Evolutionary conservation across 106 monocot genomes (phyloP).

Genomic region (Alisma plantagoaquatica): DNA sequence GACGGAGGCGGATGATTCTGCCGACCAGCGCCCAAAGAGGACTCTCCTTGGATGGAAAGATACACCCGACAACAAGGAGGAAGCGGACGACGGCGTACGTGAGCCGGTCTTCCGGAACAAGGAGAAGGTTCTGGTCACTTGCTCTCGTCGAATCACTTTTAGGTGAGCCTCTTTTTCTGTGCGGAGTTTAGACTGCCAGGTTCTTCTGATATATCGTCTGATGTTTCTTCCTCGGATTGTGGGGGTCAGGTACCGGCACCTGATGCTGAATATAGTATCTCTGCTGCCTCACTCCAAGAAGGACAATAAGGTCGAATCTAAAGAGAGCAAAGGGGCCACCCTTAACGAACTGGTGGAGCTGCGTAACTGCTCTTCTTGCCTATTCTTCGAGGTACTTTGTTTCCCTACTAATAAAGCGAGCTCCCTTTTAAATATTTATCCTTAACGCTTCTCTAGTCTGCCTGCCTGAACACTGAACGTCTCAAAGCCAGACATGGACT

Average conservation of each 20-base stretch:
- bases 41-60: conserved; percentile 79
- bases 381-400: conserved; percentile 80
- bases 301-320: conserved; percentile 90
- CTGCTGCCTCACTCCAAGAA: conserved; percentile 88
- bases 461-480: too few relatives aligned
- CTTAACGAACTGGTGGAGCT: conserved; percentile 87
- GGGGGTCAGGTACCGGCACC: conserved; percentile 80
- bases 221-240: too few relatives aligned
- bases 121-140: conserved; percentile 91
- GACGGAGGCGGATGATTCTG: conserved; percentile 25
- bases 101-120: conserved; percentile 57
- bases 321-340: conserved; percentile 69
- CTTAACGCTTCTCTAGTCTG: neutral
- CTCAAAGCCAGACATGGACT: too few relatives aligned
- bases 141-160: conserved; percentile 75
- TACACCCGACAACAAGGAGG: conserved; percentile 1
- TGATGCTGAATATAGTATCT: conserved; percentile 85
- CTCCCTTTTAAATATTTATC: too few relatives aligned
- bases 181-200: neutral
- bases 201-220: too few relatives aligned
- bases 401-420: too few relatives aligned
- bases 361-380: conserved; percentile 70
- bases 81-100: conserved; percentile 9
- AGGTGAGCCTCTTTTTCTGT: conserved; percentile 31
- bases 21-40: conserved; percentile 35